phyloP scores from a whole-genome alignment of 208 protist genomes.

The Trypanosoma melophagium region DNA sequence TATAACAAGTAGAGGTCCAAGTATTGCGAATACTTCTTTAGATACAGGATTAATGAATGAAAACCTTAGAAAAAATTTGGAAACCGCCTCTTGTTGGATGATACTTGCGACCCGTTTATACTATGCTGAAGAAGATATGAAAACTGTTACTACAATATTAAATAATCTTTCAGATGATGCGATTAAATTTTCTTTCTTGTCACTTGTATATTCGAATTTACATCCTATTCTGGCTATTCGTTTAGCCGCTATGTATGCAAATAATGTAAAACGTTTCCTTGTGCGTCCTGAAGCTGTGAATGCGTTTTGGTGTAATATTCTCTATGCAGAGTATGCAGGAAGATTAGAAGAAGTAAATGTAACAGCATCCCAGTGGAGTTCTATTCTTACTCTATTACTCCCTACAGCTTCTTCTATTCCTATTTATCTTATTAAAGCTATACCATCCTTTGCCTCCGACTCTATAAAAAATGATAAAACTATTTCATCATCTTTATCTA shows the following conservation, averaged over 20 bases:
- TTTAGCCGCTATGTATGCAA: constrained; percentile 55
- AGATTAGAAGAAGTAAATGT: constrained; percentile 50
- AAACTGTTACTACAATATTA: constrained; percentile 49
- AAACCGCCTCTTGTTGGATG: constrained; percentile 26
- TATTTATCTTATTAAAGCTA: constrained; percentile 61
- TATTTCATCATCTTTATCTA: background rate
- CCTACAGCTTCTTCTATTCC: constrained; percentile 64
- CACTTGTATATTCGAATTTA: constrained; percentile 69
- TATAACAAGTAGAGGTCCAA: too few relatives aligned
- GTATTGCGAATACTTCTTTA: background rate
- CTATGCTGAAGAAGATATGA: constrained; percentile 60
- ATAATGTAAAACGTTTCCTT: constrained; percentile 44
- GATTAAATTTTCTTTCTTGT: constrained; percentile 47
- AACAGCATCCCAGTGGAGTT: constrained; percentile 53
- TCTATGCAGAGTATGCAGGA: constrained; percentile 69
- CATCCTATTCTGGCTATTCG: constrained; percentile 71
- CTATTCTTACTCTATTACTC: constrained; percentile 62
- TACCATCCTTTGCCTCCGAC: constrained; percentile 3
- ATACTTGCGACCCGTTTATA: constrained; percentile 66
- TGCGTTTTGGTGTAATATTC: constrained; percentile 80
- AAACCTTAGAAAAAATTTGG: constrained; percentile 11
- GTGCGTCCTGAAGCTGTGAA: constrained; percentile 48
- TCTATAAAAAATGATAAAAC: background rate
- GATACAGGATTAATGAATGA: background rate
- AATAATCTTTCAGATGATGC: constrained; percentile 38